Base-by-base conservation (phyloP, 139 green algal species). In the Chlamydomonas eustigma region DNA sequence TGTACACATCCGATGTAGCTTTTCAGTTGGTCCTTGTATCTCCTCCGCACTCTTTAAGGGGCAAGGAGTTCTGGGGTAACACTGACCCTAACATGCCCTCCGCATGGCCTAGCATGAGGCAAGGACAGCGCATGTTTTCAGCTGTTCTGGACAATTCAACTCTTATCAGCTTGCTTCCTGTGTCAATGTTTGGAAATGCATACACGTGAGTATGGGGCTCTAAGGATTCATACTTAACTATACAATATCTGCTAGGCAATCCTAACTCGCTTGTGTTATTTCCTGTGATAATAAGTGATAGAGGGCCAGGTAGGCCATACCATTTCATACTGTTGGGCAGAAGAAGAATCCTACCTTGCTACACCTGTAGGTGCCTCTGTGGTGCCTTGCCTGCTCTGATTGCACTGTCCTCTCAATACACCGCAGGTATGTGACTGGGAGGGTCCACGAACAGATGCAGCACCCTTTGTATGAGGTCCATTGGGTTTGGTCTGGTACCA, bases 401-500 rank as follows among this genome's bases (percentile, higher is more conserved):
- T n/a, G n/a, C n/a, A n/a, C n/a, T n/a, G n/a, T n/a, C n/a, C n/a
- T n/a, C n/a, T n/a, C n/a, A n/a, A n/a, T n/a, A n/a, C n/a, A n/a
- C n/a, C n/a, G 18, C 44, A 58, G 44, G 12, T 58, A 58, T 18
- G 18, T 18, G 12, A 58, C 44, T 12, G 44, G 44, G 12, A 12
- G 44, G 12, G 44, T 58, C 12, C 44, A 58, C 18, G 44, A 76
- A 39, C 3, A 31, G 50, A 50, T 37, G 72, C 2, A 6, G 5
- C 76, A 80, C 50, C 66, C 76, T 31, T 50, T 85, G 71, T 80
- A 81, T 51, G 65, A 75, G 65, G 71, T 85, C 30, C 76, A 85
- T 52, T 76, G 79, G 80, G 80, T 82, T 33, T 72, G 80, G 34
- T 71, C 74, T 34, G 71, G 79, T 35, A 69, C 44, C 51, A 80